Percentiles rank a stretch among this genome's conserved stretches.
Evolutionary conservation across 1,139 yeast genomes (phyloP).

Genomic region (Hyphopichia pseudoburtonii): DNA sequence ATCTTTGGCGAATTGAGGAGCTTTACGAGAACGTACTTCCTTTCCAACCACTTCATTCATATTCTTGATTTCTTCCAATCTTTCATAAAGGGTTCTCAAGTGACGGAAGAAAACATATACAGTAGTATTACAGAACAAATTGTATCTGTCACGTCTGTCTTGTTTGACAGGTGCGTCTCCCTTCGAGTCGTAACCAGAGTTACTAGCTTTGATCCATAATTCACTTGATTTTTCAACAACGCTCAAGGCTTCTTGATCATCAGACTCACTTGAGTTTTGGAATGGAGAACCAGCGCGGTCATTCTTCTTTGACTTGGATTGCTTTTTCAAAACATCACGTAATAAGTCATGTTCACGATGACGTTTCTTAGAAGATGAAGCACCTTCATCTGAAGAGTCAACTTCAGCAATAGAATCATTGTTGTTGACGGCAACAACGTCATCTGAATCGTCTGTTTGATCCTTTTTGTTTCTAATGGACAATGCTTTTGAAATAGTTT

Average conservation of each 20-base stretch:
- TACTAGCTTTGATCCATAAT: slow-evolving; percentile 58
- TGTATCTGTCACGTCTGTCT: slow-evolving; percentile 52
- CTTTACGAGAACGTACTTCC: slow-evolving; percentile 65
- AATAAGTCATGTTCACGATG: slow-evolving; percentile 65
- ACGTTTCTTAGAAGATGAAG: slow-evolving; percentile 42
- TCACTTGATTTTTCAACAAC: slow-evolving; percentile 63
- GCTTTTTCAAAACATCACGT: slow-evolving; percentile 70
- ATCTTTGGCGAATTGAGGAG: slow-evolving; percentile 86
- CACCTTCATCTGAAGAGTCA: slow-evolving; percentile 10
- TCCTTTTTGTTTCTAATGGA: slow-evolving; percentile 19
- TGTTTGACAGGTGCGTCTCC: slow-evolving; percentile 17
- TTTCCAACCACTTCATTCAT: slow-evolving; percentile 65
- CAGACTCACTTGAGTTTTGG: slow-evolving; percentile 30
- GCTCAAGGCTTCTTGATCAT: slow-evolving; percentile 36
- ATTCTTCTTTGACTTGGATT: slow-evolving; percentile 50
- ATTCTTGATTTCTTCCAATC: slow-evolving; percentile 74
- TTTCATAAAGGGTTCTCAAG: slow-evolving; percentile 74
- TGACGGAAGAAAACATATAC: slow-evolving; percentile 89
- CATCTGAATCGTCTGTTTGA: slow-evolving; percentile 10
- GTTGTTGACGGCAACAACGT: slow-evolving; percentile 6
- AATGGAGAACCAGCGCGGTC: slow-evolving; percentile 36
- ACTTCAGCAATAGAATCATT: slow-evolving; percentile 8
- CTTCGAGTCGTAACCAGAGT: slow-evolving; percentile 30
- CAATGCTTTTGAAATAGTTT: slow-evolving; percentile 28
- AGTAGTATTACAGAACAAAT: slow-evolving; percentile 87